Evolutionary conservation across 331 rosid species (phyloP).

Genomic region (Acacia pycnantha): DNA sequence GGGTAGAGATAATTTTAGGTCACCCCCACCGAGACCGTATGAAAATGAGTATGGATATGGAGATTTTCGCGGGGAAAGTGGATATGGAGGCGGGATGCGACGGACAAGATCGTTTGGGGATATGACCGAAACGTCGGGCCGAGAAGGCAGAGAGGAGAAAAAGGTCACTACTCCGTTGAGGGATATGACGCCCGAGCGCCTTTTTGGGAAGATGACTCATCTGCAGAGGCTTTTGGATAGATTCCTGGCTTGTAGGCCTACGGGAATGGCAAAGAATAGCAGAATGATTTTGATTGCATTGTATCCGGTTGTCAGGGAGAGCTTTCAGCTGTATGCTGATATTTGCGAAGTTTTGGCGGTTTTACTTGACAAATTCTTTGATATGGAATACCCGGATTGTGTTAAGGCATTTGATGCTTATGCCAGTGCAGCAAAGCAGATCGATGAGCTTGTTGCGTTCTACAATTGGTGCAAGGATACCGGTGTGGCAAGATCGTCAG

Average conservation of each 20-base stretch:
- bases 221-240: slow-evolving; percentile 89
- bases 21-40: slow-evolving; percentile 74
- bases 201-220: slow-evolving; percentile 89
- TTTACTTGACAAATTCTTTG: slow-evolving; percentile 88
- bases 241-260: slow-evolving; percentile 84
- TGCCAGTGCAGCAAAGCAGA: slow-evolving; percentile 87
- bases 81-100: slow-evolving; percentile 66
- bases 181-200: slow-evolving; percentile 85
- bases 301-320: slow-evolving; percentile 86
- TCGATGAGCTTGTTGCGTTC: slow-evolving; percentile 74
- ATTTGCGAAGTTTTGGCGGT: slow-evolving; percentile 90
- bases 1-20: slow-evolving; percentile 60
- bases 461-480: slow-evolving; percentile 85
- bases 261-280: slow-evolving; percentile 83
- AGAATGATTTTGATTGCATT: slow-evolving; percentile 81
- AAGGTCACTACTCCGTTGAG: slow-evolving; percentile 74
- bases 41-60: slow-evolving; percentile 71
- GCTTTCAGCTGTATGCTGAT: slow-evolving; percentile 86
- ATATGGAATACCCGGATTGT: slow-evolving; percentile 86
- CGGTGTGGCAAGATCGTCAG: slow-evolving; percentile 84
- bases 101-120: slow-evolving; percentile 86
- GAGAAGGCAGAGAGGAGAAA: slow-evolving; percentile 43
- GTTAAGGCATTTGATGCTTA: slow-evolving; percentile 92
- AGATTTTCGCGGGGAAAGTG: slow-evolving; percentile 54
- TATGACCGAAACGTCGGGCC: slow-evolving; percentile 54